phyloP scores from a whole-genome alignment of 1,284 basidiomycete genomes.

The Tausonia pullulans region DNA sequence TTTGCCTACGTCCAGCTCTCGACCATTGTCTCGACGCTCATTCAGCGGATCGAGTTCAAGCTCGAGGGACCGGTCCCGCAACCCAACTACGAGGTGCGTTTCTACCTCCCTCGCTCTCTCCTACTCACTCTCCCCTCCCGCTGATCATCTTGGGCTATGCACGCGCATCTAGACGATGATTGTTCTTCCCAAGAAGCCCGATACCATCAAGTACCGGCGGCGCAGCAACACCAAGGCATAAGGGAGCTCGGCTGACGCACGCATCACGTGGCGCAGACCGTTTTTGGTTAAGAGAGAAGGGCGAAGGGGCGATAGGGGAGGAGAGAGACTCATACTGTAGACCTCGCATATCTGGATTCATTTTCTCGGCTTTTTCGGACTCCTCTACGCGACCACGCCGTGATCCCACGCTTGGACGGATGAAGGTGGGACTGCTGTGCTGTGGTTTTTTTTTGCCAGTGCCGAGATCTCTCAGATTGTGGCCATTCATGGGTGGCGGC shows the following conservation, averaged over 20 bases:
- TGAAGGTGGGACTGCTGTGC: too few relatives aligned
- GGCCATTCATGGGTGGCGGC: too few relatives aligned
- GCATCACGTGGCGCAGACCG: background rate
- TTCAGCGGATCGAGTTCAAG: constrained; percentile 65
- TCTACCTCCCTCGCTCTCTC: background rate
- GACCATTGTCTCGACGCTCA: constrained; percentile 64
- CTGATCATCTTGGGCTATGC: constrained; percentile 16
- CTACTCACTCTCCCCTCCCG: background rate
- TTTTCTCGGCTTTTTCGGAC: too few relatives aligned
- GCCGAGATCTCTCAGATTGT: too few relatives aligned
- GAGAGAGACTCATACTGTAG: too few relatives aligned
- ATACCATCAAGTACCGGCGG: constrained; percentile 32
- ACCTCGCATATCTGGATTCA: too few relatives aligned
- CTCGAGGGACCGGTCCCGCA: constrained; percentile 58
- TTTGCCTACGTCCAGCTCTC: constrained; percentile 94
- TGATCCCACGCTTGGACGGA: too few relatives aligned
- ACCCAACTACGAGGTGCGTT: constrained; percentile 77
- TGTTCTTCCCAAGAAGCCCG: constrained; percentile 49
- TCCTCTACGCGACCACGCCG: too few relatives aligned
- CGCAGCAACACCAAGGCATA: background rate
- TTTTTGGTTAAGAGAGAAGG: too few relatives aligned
- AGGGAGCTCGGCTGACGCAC: background rate
- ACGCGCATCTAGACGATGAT: constrained; percentile 50
- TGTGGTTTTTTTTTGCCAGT: too few relatives aligned
- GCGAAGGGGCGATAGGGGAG: too few relatives aligned